Percentiles rank a stretch among this genome's conserved stretches.
Conservation (phyloP, 495 filamentous ascomycete species). For the Neohortaea acidophila region DNA sequence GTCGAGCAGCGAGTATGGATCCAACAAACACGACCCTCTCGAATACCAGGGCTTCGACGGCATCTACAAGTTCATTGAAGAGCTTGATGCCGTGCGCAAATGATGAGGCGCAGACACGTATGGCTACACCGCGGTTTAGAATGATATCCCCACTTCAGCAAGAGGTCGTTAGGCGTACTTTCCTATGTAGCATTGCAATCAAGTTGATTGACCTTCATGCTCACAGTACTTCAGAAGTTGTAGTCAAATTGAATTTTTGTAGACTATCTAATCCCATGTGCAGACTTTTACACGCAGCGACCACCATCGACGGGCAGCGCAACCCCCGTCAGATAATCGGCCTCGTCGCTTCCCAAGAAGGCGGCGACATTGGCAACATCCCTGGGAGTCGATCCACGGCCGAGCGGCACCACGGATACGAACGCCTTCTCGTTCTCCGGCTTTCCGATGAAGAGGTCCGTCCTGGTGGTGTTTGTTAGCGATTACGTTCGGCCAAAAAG, state of each 20-base stretch:
- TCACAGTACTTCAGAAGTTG: too few relatives aligned
- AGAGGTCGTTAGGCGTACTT: too few relatives aligned
- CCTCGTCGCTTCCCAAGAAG: conserved; percentile 53
- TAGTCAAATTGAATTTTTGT: too few relatives aligned
- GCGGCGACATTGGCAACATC: conserved; percentile 53
- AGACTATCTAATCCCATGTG: too few relatives aligned
- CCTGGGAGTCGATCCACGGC: conserved; percentile 44
- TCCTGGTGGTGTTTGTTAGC: conserved; percentile 38
- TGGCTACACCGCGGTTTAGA: conserved; percentile 1
- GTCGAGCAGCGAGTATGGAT: conserved; percentile 36
- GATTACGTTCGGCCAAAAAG: too few relatives aligned
- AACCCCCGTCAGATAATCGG: conserved; percentile 53
- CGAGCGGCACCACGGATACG: conserved; percentile 49
- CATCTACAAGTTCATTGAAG: conserved; percentile 73
- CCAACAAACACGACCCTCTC: conserved; percentile 25
- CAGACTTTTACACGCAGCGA: conserved; percentile 19
- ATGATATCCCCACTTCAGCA: conserved; percentile 14
- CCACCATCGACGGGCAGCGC: conserved; percentile 47
- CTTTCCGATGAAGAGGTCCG: conserved; percentile 52
- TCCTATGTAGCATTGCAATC: too few relatives aligned
- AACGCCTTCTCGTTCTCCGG: conserved; percentile 55
- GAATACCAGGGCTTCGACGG: conserved; percentile 73
- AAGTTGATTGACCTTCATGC: too few relatives aligned
- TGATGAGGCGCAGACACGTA: not conserved
- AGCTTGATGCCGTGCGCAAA: conserved; percentile 53